These are phyloP conservation scores for Cercospora sesami DNA, from an alignment of 2,329 filamentous ascomycete genomes.

Conservation along the genomic window DNA sequence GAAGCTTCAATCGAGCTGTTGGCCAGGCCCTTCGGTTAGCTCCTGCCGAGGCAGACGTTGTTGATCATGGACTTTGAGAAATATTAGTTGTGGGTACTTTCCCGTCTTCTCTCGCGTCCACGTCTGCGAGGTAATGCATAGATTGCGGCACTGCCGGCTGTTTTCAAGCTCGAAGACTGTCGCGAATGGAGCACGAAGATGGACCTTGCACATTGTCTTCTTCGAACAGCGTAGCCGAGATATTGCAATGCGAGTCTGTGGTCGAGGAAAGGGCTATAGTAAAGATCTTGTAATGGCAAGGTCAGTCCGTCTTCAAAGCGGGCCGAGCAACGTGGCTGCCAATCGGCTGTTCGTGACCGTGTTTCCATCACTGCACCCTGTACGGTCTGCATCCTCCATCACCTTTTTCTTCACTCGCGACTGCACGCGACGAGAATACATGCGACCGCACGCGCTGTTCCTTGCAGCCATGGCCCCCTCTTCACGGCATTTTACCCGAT, in stretches of 20 bases:
- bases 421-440: neutral
- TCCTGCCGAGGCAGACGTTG: neutral
- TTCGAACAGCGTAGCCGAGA: neutral
- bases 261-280: neutral
- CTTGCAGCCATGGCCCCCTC: neutral
- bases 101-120: neutral
- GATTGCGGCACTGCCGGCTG: neutral
- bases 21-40: neutral
- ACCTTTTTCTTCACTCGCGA: neutral
- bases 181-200: too few relatives aligned
- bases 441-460: neutral
- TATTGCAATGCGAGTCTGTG: neutral
- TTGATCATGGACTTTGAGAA: neutral
- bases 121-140: neutral
- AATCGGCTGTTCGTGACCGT: neutral
- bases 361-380: neutral
- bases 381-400: neutral
- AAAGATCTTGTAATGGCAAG: neutral
- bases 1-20: neutral
- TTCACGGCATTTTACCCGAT: neutral
- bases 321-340: neutral
- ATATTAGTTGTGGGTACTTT: neutral
- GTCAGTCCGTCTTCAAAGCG: neutral
- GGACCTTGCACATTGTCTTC: neutral
- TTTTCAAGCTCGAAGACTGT: neutral